Evolutionary conservation across 306 rosid species (phyloP).

Genomic region (Luffa acutangula): DNA sequence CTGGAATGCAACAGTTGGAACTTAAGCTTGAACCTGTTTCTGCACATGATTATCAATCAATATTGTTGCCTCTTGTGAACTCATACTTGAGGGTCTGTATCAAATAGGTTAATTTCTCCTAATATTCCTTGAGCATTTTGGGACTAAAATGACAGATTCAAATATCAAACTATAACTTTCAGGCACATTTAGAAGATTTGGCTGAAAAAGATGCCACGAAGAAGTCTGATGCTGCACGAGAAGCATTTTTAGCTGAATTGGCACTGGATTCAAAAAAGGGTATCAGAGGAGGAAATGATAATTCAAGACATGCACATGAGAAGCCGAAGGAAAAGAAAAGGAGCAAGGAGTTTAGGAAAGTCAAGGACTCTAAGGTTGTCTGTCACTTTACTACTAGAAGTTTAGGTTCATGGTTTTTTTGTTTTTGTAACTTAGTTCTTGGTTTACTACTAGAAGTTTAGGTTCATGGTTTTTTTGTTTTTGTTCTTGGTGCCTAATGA

Average conservation of each 20-base stretch:
- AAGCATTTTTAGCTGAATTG: constrained; percentile 94
- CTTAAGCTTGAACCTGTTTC: constrained; percentile 71
- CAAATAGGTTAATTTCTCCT: constrained; percentile 14
- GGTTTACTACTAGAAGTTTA: neutral
- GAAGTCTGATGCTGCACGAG: constrained; percentile 92
- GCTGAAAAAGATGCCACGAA: constrained; percentile 93
- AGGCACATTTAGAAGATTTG: constrained; percentile 82
- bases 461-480: constrained; percentile 1
- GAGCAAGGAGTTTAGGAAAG: constrained; percentile 66
- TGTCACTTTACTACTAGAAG: neutral
- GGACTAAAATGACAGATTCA: neutral
- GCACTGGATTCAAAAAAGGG: constrained; percentile 77
- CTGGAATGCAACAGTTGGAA: constrained; percentile 80
- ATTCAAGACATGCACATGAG: constrained; percentile 46
- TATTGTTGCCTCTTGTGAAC: constrained; percentile 80
- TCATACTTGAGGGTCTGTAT: constrained; percentile 78
- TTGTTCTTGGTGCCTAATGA: neutral
- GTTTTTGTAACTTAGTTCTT: neutral
- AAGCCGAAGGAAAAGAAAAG: constrained; percentile 83
- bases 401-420: constrained; percentile 2
- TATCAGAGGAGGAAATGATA: constrained; percentile 63
- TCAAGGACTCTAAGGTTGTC: constrained; percentile 66
- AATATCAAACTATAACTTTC: constrained; percentile 3
- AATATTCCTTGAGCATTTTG: constrained; percentile 10
- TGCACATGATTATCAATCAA: constrained; percentile 65